Evolutionary conservation across 1,284 basidiomycete genomes (phyloP).

Genomic region (Boletus smithii): DNA sequence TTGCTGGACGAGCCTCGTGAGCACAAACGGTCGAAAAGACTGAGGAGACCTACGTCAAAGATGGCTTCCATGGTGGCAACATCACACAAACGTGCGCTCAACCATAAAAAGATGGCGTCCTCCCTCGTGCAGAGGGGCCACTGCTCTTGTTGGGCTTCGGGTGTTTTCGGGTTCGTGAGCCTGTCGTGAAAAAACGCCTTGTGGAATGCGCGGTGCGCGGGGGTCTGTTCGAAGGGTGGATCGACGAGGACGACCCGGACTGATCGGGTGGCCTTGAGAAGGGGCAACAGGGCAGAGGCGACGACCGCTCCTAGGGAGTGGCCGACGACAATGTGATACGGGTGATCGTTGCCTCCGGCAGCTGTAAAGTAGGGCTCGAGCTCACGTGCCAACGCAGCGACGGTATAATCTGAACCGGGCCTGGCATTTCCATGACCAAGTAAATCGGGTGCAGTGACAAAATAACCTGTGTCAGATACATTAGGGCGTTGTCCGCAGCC

Average conservation of each 20-base stretch:
- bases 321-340: slow-evolving; percentile 15
- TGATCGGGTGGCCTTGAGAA: slow-evolving; percentile 3
- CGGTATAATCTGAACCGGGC: slow-evolving; percentile 12
- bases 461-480: slow-evolving; percentile 12
- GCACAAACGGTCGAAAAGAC: neutral
- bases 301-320: slow-evolving; percentile 23
- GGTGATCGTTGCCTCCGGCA: neutral
- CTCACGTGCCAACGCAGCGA: slow-evolving; percentile 13
- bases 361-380: slow-evolving; percentile 9
- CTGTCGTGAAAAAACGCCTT: neutral
- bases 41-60: slow-evolving; percentile 9
- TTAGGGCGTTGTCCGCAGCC: neutral
- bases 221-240: slow-evolving; percentile 11
- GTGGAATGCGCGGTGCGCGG: neutral
- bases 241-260: slow-evolving; percentile 17
- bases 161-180: neutral
- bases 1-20: slow-evolving; percentile 12
- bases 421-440: slow-evolving; percentile 22
- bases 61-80: neutral
- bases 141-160: neutral
- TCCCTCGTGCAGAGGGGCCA: slow-evolving; percentile 4
- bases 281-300: slow-evolving; percentile 1
- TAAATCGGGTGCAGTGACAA: slow-evolving; percentile 21
- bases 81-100: slow-evolving; percentile 5
- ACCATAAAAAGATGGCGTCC: neutral